Conservation (phyloP, 345 rosid species). For the Clausena lansium region DNA sequence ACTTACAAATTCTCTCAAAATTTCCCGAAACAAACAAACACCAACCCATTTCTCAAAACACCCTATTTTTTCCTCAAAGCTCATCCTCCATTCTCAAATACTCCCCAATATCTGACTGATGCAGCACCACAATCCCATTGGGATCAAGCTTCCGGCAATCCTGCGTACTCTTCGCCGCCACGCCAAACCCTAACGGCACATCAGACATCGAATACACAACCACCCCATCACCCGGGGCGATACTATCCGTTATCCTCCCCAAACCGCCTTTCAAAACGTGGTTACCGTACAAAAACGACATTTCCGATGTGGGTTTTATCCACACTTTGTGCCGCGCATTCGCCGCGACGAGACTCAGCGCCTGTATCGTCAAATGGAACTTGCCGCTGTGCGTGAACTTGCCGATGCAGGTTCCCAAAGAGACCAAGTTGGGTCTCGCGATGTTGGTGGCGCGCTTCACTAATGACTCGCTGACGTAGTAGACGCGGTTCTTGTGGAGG, state of each 20-base stretch:
- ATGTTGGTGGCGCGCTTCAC: constrained; percentile 88
- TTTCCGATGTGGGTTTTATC: constrained; percentile 92
- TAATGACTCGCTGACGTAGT: constrained; percentile 71
- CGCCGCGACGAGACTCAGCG: constrained; percentile 60
- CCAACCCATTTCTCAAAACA: neutral
- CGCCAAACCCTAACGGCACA: constrained; percentile 81
- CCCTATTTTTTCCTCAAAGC: constrained; percentile 36
- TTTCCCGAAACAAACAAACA: neutral
- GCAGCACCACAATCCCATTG: constrained; percentile 79
- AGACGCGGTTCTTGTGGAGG: constrained; percentile 77
- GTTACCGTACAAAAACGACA: constrained; percentile 90
- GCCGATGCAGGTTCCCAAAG: constrained; percentile 81
- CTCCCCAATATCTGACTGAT: constrained; percentile 83
- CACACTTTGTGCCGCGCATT: constrained; percentile 89
- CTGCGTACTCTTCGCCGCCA: constrained; percentile 75
- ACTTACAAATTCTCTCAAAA: neutral
- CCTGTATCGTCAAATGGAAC: constrained; percentile 69
- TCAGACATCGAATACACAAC: constrained; percentile 88
- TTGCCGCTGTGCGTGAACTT: constrained; percentile 77
- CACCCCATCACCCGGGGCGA: constrained; percentile 76
- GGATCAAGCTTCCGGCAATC: constrained; percentile 92
- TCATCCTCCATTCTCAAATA: constrained; percentile 93
- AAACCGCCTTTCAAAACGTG: constrained; percentile 89
- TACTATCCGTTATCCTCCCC: constrained; percentile 83
- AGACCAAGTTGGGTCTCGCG: constrained; percentile 51